Evolutionary conservation across 2,329 filamentous ascomycete species (phyloP), one percentile per base, ranked within the genome.

Genomic region (Trichoderma gracile): DNA sequence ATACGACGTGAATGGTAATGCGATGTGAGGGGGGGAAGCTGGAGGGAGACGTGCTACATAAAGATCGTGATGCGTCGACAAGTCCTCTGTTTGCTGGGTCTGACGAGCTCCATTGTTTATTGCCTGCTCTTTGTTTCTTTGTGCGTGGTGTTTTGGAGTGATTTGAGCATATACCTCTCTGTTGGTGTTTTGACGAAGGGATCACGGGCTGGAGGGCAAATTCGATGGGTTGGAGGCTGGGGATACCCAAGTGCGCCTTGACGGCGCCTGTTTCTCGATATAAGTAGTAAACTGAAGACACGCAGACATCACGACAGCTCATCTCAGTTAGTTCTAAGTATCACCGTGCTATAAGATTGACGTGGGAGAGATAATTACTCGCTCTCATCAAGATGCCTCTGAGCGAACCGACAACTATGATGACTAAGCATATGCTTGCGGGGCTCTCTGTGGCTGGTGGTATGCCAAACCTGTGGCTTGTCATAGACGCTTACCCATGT

Each of bases 1-100:
- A 33, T 69, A 71, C 30, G 65, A 63, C 17, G 53, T 63, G 49
- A 64, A 46, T 3, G 65, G 63, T 10, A 57, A 63, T 9, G 59
- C 49, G 19, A 25, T 19, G 21, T 55, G 25, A 60, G 23, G 52
- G 10, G 1, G 33, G 33, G 33, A 10, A 38, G 1, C 10, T 38
- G 33, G 33, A 38, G 33, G 33, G 10, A 38, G 33, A 2, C 45
- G 45, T 55, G 42, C 63, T n/a, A 58, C 21, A 14, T 46, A 54
- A 53, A 27, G 63, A 21, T 43, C 40, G 47, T 42, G 63, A 58
- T n/a, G 45, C 52, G 52, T 23, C 53, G 55, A 42, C 27, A 21
- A 46, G 62, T 47, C 33, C 45, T 38, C 17, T 33, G 25, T 14
- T 53, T n/a, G 6, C 8, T 15, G 38, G 25, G 23, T 30, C 21